Evolutionary conservation across 176 grass and related monocot species (phyloP), one percentile per base, ranked within the genome.

Genomic region (Musa troglodytarum): DNA sequence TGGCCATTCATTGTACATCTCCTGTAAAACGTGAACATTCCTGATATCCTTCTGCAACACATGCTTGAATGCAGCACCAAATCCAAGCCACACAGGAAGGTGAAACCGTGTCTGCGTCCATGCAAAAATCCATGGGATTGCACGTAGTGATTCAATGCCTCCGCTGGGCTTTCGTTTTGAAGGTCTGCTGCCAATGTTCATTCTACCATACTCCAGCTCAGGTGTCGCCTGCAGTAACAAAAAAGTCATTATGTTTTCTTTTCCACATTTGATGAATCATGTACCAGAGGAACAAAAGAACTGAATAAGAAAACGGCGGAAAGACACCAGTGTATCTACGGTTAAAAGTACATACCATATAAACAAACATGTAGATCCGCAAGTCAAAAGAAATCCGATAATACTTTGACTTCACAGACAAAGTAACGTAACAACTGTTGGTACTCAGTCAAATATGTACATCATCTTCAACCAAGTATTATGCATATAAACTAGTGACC

Each of bases 101-200:
- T 96, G 93, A 68, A 96, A 96, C 22, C 93, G 83, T 77, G 87
- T 96, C 71, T 96, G 93, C 0, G 89, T 96, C 93, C 93, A 96
- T 52, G 93, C 89, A 77, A 96, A 96, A 17, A 96, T 96, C 93
- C 93, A 96, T 61, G 93, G 93, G 64, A 96, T 92, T 53, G 93
- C 89, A 85, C 87, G 93, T 6, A 96, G 78, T 0, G 93, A 88
- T 76, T 96, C 93, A 4, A 96, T 96, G 69, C 89, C 93, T 52
- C 89, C 93, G 53, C 87, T 92, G 11, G 93, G 93, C 81, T 96
- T 96, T 23, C 89, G 75, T 78, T 96, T 92, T 50, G 89, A 86
- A 78, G 93, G 93, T 43, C 93, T 83, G 3, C 89, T 96, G 75
- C 93, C 93, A 57, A 96, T 96, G 24, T 96, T 96, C 89, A 96